Conservation (phyloP, 768 basidiomycete genomes). For the Termitomyces sp. region DNA sequence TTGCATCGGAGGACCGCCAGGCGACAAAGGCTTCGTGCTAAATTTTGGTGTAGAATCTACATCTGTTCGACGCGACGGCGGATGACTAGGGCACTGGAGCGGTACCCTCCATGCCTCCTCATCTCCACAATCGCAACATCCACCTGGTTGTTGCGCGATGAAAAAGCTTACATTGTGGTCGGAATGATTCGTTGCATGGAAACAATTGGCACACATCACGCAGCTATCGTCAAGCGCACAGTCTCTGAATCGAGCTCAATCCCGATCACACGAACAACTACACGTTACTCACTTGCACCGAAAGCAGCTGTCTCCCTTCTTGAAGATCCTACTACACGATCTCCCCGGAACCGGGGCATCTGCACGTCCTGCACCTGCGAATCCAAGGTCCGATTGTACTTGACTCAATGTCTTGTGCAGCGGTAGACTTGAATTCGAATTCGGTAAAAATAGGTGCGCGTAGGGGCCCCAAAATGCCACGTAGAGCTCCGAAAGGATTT, state of each 20-base stretch:
- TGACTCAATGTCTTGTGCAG: conserved; percentile 65
- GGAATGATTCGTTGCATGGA: conserved; percentile 81
- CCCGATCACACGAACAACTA: conserved; percentile 1
- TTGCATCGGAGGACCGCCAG: conserved; percentile 58
- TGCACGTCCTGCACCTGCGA: conserved; percentile 57
- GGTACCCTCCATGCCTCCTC: conserved; percentile 77
- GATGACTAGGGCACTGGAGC: conserved; percentile 74
- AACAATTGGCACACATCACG: conserved; percentile 88
- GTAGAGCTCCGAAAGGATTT: conserved; percentile 80
- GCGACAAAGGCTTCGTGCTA: conserved; percentile 36
- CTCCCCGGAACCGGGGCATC: conserved; percentile 63
- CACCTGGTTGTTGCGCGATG: conserved; percentile 87
- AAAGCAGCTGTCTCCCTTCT: conserved; percentile 89
- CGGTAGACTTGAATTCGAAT: conserved; percentile 59
- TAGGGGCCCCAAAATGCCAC: conserved; percentile 80
- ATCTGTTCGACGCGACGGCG: conserved; percentile 37
- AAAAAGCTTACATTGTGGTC: conserved; percentile 93
- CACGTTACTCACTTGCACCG: conserved; percentile 77
- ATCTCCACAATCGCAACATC: conserved; percentile 96
- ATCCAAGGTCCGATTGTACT: conserved; percentile 58
- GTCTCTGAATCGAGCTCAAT: conserved; percentile 52
- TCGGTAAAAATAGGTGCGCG: conserved; percentile 68
- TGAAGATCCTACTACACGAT: conserved; percentile 83
- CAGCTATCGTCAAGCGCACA: conserved; percentile 89
- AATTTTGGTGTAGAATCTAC: conserved; percentile 39